Conservation (phyloP, 768 basidiomycete species). For the Cyclocybe cylindracea region DNA sequence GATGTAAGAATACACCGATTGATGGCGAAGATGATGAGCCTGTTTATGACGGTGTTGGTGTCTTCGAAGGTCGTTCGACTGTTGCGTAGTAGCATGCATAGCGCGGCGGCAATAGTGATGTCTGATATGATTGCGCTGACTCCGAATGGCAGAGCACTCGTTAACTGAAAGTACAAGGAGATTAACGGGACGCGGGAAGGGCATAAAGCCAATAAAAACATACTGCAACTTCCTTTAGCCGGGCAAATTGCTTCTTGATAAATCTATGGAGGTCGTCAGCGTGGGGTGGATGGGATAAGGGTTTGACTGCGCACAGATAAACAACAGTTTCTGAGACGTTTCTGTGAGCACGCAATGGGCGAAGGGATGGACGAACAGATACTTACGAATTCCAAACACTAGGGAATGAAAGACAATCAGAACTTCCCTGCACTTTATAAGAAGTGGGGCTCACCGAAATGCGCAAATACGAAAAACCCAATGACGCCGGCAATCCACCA, state of each 20-base stretch:
- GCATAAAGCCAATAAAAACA: conserved; percentile 6
- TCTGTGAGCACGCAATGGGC: background rate
- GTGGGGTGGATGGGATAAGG: background rate
- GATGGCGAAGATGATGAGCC: conserved; percentile 47
- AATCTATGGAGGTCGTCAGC: conserved; percentile 9
- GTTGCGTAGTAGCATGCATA: conserved; percentile 42
- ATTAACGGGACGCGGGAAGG: background rate
- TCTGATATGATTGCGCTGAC: conserved; percentile 45
- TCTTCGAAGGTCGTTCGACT: conserved; percentile 42
- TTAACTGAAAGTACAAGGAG: conserved; percentile 21
- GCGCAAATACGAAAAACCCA: conserved; percentile 34
- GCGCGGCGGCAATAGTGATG: conserved; percentile 42
- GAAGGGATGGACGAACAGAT: background rate
- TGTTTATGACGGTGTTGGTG: conserved; percentile 44
- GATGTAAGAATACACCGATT: conserved; percentile 55
- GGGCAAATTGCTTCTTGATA: conserved; percentile 34
- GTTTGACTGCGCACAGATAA: conserved; percentile 29
- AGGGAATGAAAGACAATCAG: background rate
- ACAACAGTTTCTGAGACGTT: conserved; percentile 32
- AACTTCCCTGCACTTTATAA: background rate
- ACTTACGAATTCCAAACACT: conserved; percentile 44
- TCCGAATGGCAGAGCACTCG: conserved; percentile 44
- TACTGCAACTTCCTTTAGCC: conserved; percentile 36
- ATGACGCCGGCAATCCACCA: conserved; percentile 40
- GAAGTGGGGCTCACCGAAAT: conserved; percentile 35